Evolutionary conservation across 371 early-diverging fungal species (phyloP), one percentile per base, ranked within the genome.

Genomic region (Mortierella polycephala): DNA sequence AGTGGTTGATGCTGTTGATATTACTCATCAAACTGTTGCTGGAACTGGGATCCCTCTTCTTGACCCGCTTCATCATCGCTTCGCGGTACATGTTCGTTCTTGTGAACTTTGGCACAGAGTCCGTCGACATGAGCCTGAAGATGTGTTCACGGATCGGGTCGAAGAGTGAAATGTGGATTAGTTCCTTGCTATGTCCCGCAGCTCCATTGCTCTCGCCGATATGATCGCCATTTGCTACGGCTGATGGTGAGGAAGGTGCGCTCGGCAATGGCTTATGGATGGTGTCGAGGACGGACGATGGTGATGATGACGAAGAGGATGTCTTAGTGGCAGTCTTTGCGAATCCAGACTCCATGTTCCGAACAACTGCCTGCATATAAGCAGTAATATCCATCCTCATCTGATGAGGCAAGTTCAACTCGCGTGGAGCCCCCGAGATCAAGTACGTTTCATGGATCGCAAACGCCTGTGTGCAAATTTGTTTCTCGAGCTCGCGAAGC

Each of bases 61-160:
- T 68, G 21, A 75, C 67, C 2, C 75, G 64, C 61, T 64, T 77
- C 77, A 77, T 68, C 71, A 77, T 77, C 51, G 68, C 72, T 30
- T 62, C 72, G 6, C 71, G 71, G 69, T 93, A 93, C 64, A 83
- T 84, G 52, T 88, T 87, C 7, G 94, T 91, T 59, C 86, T 87
- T 40, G 89, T 83, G 77, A 92, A 93, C 76, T 92, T 93, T 1
- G 94, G 92, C 7, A 92, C 90, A 21, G 92, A 92, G 67, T 93
- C 94, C 0, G 90, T 87, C 10, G 94, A 91, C 90, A 92, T 90
- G 18, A 93, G 77, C 23, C 88, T 75, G 75, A 90, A 92, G 59
- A 93, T 90, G 58, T 92, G 91, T 6, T 91, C 90, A 54, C 92
- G 86, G 11, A 87, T 89, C 30, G 81, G 74, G 51, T 90, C 90